Base-by-base conservation (phyloP, 345 rosid species). In the Draba incana region DNA sequence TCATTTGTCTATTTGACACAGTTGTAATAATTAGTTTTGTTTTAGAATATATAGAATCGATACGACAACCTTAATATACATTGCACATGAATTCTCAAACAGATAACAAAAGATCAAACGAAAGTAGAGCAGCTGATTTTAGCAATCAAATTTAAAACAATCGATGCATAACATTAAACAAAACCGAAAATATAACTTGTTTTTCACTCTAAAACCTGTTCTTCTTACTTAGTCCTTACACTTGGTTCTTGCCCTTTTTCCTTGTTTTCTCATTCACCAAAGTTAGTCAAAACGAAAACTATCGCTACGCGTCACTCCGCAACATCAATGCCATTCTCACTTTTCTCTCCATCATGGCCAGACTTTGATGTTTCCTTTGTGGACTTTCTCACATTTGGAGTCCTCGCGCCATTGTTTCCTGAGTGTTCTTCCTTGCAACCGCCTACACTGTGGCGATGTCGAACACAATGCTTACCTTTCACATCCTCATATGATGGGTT, bases 391-490 rank as follows among this genome's bases (percentile, higher is more conserved):
- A 12, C 62, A 25, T 42, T 51, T 57, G 79, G 75, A 39, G 75
- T 75, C 58, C n/a, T 63, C 5, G 53, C 65, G 53, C 16, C 23
- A 60, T 50, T 74, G 43, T 55, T 39, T 0, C 68, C 45, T 46
- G 53, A 15, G 27, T 76, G 43, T 57, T 42, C 75, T 72, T 79
- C 82, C 63, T 81, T 87, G 80, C 58, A 76, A 66, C 41, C 71
- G 39, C 84, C 89, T 2, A 82, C 52, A 77, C 97, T 93, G 76
- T 85, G 88, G 55, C 94, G 93, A 50, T 82, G 81, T 57, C 83
- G 79, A 54, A 69, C 80, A 83, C 89, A 84, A 66, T 57, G 78
- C 74, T 80, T 84, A 70, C 78, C 87, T 55, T 78, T 86, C 57
- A 77, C 88, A 23, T 80, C 92, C 43, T 46, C 72, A 56, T 77